Evolutionary conservation across 2,329 filamentous ascomycete species (phyloP), one percentile per base, ranked within the genome.

Genomic region (Colletotrichum tabaci): DNA sequence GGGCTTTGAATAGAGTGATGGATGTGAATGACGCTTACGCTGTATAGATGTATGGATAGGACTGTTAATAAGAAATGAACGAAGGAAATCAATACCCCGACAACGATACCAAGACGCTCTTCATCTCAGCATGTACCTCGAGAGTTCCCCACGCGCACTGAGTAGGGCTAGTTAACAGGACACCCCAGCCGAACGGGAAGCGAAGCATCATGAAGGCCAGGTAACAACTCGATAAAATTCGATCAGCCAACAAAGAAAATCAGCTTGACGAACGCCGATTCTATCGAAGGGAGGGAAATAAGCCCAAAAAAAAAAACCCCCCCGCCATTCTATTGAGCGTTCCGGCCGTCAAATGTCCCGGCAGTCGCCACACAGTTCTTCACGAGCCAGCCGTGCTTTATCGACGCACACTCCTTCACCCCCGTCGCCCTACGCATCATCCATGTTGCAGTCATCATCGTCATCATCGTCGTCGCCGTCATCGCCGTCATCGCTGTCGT

Each of bases 21-120:
- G 57, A 72, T 49, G 47, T 16, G 61, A 56, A 72, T 42, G 69
- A 72, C 49, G 47, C 42, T 53, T 44, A 60, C 67, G 69, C 57
- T 49, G 46, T 42, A 72, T 46, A 52, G 46, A 69, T 64, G 58
- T 49, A 60, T 50, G 53, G 60, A 68, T 71, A 71, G 15, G 64
- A 55, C 46, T 35, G 47, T 47, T 30, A 64, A 30, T 15, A 35
- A 46, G 50, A 7, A 55, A 55, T 5, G 38, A 55, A 55, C 4
- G 38, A 55, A 50, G 23, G 5, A 35, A 44, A 53, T 8, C 26
- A 50, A 61, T 64, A 18, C 35, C 52, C 46, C 15, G 35, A 8
- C 15, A 16, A 52, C 2, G 26, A 35, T 4, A 47, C 18, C 9
- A 21, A 3, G 18, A 47, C 44, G n/a, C 6, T 47, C 44, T n/a